Base-by-base conservation (phyloP, 2,329 filamentous ascomycete genomes). In the Nemania bipapillata region DNA sequence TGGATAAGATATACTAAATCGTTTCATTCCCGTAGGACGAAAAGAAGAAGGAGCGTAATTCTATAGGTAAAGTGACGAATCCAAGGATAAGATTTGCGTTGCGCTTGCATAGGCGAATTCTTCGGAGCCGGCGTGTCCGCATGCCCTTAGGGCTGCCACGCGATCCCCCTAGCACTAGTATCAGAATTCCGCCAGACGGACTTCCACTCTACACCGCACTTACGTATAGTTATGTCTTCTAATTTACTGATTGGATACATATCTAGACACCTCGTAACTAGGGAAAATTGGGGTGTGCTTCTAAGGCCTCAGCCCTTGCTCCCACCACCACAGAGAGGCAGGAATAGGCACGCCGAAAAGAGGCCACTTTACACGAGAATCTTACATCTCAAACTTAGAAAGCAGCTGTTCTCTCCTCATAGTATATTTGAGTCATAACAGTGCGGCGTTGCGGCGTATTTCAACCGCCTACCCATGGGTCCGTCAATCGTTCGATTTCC, bases 401-500 rank as follows among this genome's bases (percentile, higher is more conserved):
- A 52, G 28, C 49, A 52, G 49, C 49, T 30, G 49, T 26, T 52
- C 49, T 52, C 49, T 52, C 5, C 49, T 52, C 49, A 17, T 7
- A 28, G 15, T 24, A 30, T 52, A 52, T 52, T 52, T 52, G 12
- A 47, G 42, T 28, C 49, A 30, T 30, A 30, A 26, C 49, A 26
- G 49, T 52, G 49, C 22, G 24, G 49, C 49, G 24, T 52, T 52
- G 22, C 49, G 49, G 49, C 49, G 22, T 52, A 30, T 52, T 30
- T 30, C 49, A 26, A 52, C 49, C 49, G 24, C 49, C 24, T 17
- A 52, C 49, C 15, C 49, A 52, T 52, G 49, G 22, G 49, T 52
- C 24, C 49, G 28, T 52, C 49, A 12, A 52, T 26, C 24, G 49
- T 52, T 52, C 49, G 49, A 52, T 52, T 52, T 52, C 49, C 32